Evolutionary conservation across 148 eudicot species (phyloP).

Genomic region (Beta vulgaris): DNA sequence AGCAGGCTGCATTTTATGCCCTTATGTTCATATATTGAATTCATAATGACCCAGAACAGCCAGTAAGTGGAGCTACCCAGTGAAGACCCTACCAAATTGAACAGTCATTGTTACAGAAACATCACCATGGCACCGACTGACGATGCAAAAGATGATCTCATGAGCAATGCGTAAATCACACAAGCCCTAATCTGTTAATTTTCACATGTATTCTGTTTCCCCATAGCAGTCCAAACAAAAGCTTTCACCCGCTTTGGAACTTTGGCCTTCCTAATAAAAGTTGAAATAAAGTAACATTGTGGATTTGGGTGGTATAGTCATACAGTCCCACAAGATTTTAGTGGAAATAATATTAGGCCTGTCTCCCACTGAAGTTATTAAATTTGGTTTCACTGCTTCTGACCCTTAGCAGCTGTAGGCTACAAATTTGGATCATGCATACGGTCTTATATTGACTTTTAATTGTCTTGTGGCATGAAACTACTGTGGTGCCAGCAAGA

Average conservation of each 20-base stretch:
- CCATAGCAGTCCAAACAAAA: not conserved
- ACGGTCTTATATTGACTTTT: not conserved
- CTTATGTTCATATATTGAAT: not conserved
- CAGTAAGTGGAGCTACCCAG: not conserved
- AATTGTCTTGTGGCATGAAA: not conserved
- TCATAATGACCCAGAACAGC: not conserved
- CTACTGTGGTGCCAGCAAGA: conserved; percentile 58
- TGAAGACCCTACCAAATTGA: not conserved
- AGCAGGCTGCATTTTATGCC: not conserved
- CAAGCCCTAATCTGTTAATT: no score
- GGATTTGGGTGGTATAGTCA: not conserved
- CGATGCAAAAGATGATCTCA: not conserved
- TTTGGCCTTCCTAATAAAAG: not conserved
- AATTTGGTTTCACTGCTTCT: not conserved
- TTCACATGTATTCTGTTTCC: no score
- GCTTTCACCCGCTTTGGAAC: not conserved
- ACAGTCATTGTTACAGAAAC: not conserved
- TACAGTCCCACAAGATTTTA: not conserved
- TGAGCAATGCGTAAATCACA: not conserved
- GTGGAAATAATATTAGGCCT: not conserved
- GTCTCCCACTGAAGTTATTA: not conserved
- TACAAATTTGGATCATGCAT: conserved; percentile 2
- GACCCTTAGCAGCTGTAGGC: not conserved
- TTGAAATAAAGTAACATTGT: not conserved
- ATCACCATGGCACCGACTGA: not conserved